These are phyloP conservation scores for Rhinocladiella similis DNA, from an alignment of 2,329 filamentous ascomycete genomes.

Conservation along the genomic window DNA sequence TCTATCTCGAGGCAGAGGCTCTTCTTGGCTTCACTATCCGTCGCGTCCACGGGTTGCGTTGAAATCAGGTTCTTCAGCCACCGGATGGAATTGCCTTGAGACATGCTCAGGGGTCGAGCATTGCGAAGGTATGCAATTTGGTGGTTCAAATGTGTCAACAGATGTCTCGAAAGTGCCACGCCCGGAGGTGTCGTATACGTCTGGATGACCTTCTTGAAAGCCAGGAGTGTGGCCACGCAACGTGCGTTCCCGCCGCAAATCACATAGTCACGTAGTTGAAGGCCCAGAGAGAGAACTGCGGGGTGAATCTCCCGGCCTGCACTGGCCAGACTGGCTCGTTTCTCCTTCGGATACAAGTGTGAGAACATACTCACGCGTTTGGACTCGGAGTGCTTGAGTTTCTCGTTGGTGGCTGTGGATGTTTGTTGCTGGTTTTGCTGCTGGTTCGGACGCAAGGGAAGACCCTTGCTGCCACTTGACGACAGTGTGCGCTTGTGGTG, in stretches of 20 bases:
- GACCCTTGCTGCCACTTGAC: constrained; percentile 22
- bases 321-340: constrained; percentile 62
- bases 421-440: constrained; percentile 33
- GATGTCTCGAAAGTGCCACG: constrained; percentile 82
- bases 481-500: constrained; percentile 37
- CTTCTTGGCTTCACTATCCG: constrained; percentile 79
- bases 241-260: constrained; percentile 88
- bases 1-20: constrained; percentile 79
- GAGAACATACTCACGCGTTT: constrained; percentile 77
- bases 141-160: constrained; percentile 87
- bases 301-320: constrained; percentile 77
- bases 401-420: constrained; percentile 31
- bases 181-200: constrained; percentile 87
- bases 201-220: constrained; percentile 91
- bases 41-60: constrained; percentile 81
- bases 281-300: constrained; percentile 76
- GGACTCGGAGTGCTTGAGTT: constrained; percentile 39
- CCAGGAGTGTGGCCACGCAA: constrained; percentile 81
- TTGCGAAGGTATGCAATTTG: constrained; percentile 94
- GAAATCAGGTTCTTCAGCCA: constrained; percentile 92
- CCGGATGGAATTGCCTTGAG: constrained; percentile 94
- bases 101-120: constrained; percentile 83
- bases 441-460: constrained; percentile 31
- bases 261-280: constrained; percentile 86
- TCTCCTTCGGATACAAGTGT: constrained; percentile 76